These are phyloP conservation scores for Trifolium repens DNA, from an alignment of 306 rosid genomes.

Conservation along the genomic window DNA sequence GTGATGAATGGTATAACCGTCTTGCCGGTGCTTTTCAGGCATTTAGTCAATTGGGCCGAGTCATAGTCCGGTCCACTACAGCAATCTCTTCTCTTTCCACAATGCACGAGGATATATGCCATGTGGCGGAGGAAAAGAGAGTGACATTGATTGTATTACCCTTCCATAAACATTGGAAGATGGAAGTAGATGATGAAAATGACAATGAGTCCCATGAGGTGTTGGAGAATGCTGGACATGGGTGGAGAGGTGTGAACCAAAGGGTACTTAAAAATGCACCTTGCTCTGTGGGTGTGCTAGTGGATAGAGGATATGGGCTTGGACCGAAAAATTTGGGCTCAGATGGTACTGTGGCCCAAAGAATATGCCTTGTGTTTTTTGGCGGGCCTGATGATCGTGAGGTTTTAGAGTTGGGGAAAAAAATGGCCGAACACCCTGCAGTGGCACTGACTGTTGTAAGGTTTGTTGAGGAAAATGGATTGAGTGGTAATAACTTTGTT, in stretches of 20 bases:
- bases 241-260: constrained; percentile 77
- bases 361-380: constrained; percentile 63
- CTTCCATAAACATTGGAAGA: constrained; percentile 71
- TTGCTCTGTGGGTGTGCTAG: constrained; percentile 71
- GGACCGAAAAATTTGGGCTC: constrained; percentile 41
- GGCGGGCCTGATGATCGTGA: constrained; percentile 93
- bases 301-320: constrained; percentile 71
- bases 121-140: constrained; percentile 73
- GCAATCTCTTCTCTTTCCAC: constrained; percentile 70
- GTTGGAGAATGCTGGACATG: constrained; percentile 62
- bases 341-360: constrained; percentile 1
- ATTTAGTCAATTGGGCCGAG: constrained; percentile 65
- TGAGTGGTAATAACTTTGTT: constrained; percentile 26
- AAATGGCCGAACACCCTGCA: constrained; percentile 73
- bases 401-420: constrained; percentile 64
- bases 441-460: constrained; percentile 52
- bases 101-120: constrained; percentile 82
- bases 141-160: constrained; percentile 73
- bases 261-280: constrained; percentile 72
- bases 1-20: constrained; percentile 53
- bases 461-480: constrained; percentile 47
- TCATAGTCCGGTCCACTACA: constrained; percentile 65
- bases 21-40: constrained; percentile 64
- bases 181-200: constrained; percentile 7
- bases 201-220: constrained; percentile 22